Conservation (phyloP, 176 grass and related monocot genomes). For the Zizania latifolia region DNA sequence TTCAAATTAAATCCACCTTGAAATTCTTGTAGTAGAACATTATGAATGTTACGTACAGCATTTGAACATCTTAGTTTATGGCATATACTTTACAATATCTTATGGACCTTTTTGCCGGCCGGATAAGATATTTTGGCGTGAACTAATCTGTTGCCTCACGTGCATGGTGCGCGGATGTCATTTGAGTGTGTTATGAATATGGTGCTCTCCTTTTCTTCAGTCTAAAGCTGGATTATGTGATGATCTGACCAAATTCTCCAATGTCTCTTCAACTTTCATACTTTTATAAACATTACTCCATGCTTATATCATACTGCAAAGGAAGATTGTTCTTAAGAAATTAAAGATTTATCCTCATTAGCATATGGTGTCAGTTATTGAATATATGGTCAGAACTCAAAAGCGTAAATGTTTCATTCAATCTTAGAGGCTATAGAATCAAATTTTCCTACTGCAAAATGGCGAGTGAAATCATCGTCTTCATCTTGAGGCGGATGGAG, state of each 20-base stretch:
- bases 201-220: not conserved
- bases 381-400: too few relatives aligned
- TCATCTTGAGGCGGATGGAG: not conserved
- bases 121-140: conserved; percentile 23
- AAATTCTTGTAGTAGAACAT: not conserved
- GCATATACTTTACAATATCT: conserved; percentile 37
- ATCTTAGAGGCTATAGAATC: too few relatives aligned
- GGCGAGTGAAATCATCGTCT: not conserved
- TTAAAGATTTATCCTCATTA: too few relatives aligned
- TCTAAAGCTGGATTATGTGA: not conserved
- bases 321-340: too few relatives aligned
- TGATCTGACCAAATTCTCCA: not conserved
- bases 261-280: not conserved
- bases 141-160: not conserved
- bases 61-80: not conserved
- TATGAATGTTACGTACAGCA: not conserved
- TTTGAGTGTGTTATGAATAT: too few relatives aligned
- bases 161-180: too few relatives aligned
- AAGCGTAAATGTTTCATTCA: too few relatives aligned
- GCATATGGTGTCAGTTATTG: too few relatives aligned
- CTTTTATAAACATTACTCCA: too few relatives aligned
- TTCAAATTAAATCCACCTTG: not conserved
- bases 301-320: too few relatives aligned
- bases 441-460: too few relatives aligned
- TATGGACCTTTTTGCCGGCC: not conserved